A percentile compares a stretch with the other conserved stretches of the same genome.
Evolutionary conservation across 192 early-diverging fungal species (phyloP).

Genomic region (Coemansia sp.): DNA sequence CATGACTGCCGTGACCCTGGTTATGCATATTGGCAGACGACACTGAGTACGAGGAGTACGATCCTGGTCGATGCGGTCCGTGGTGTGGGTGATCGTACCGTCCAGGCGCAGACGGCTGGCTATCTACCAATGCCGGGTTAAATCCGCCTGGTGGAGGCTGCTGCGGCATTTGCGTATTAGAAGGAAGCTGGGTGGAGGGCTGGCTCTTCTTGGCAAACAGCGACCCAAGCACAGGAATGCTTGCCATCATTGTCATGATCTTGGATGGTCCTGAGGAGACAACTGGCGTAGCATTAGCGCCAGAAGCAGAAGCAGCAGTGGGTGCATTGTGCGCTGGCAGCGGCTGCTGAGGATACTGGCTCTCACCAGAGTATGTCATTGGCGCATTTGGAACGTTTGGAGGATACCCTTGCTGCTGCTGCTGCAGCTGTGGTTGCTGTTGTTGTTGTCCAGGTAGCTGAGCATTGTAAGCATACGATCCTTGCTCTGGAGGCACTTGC

Average conservation of each 20-base stretch:
- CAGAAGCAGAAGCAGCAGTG: not conserved
- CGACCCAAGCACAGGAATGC: constrained; percentile 40
- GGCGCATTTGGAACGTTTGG: too few species aligned
- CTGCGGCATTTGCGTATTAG: constrained; percentile 3
- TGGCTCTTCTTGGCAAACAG: constrained; percentile 32
- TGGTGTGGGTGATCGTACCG: constrained; percentile 14
- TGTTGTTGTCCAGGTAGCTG: too few species aligned
- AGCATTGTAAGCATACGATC: too few species aligned
- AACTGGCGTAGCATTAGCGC: not conserved
- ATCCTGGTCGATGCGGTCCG: not conserved
- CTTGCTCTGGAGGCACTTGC: too few species aligned
- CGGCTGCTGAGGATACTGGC: not conserved
- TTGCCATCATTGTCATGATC: constrained; percentile 36
- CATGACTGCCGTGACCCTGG: not conserved
- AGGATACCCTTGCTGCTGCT: too few species aligned
- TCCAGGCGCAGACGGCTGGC: constrained; percentile 3
- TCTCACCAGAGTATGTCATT: constrained; percentile 7
- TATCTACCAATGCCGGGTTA: not conserved
- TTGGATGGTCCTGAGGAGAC: constrained; percentile 16
- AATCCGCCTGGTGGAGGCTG: constrained; percentile 5
- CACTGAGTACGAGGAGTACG: not conserved
- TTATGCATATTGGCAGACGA: not conserved
- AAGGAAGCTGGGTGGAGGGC: not conserved
- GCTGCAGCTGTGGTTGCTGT: too few species aligned
- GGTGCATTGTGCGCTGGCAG: not conserved